A percentile compares a stretch with the other conserved stretches of the same genome.
Evolutionary conservation across 1,284 basidiomycete species (phyloP).

Genomic region (Xerocomus cyaneibrunnescens): DNA sequence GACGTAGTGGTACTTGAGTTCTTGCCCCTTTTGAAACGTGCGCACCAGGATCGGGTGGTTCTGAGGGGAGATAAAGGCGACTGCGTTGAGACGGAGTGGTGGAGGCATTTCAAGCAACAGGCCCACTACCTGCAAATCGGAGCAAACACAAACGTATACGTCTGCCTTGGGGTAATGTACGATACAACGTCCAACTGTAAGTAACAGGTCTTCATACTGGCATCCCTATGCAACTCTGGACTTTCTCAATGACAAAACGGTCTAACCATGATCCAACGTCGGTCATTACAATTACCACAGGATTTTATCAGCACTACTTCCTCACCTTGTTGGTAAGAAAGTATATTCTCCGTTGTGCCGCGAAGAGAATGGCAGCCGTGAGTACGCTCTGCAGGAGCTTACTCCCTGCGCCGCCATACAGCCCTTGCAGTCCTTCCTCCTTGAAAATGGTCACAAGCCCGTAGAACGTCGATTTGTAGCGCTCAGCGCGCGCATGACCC

Average conservation of each 20-base stretch:
- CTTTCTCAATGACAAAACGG: conserved; percentile 14
- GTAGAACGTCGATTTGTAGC: conserved; percentile 71
- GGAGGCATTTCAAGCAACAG: conserved; percentile 48
- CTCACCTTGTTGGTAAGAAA: conserved; percentile 64
- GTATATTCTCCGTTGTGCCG: conserved; percentile 76
- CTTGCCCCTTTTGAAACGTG: conserved; percentile 65
- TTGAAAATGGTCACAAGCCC: conserved; percentile 70
- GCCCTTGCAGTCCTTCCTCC: conserved; percentile 75
- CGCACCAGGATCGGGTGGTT: conserved; percentile 78
- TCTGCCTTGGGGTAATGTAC: too few relatives aligned
- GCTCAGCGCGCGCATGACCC: conserved; percentile 58
- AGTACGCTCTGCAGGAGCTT: conserved; percentile 90
- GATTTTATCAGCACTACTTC: background rate
- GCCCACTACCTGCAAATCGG: background rate
- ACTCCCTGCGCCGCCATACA: conserved; percentile 83
- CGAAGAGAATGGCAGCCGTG: conserved; percentile 89
- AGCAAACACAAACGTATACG: too few relatives aligned
- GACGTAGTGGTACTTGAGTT: conserved; percentile 80
- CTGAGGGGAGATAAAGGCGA: conserved; percentile 77
- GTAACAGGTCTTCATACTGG: too few relatives aligned
- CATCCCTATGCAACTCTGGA: conserved; percentile 2
- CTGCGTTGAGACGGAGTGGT: conserved; percentile 67
- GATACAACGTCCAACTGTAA: too few relatives aligned
- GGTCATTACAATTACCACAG: background rate
- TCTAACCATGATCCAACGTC: conserved; percentile 12